Evolutionary conservation across 306 rosid genomes (phyloP), one percentile per base, ranked within the genome.

Genomic region (Luffa aegyptiaca): DNA sequence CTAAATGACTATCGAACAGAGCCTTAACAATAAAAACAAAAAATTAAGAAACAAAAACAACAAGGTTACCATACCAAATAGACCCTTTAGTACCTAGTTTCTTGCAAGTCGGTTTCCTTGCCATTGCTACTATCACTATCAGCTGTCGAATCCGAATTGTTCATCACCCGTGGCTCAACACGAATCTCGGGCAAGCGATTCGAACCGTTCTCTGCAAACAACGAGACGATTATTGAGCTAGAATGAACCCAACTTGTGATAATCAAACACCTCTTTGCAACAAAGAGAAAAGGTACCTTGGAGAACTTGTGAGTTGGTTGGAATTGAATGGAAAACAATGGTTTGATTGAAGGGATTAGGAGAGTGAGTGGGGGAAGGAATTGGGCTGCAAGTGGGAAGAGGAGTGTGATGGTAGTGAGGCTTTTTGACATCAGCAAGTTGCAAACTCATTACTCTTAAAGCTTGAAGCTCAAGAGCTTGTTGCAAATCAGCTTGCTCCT

Each of bases 401-500:
- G 94, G 88, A 0, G 88, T 86, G 37, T 92, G 94, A 4, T 77
- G 80, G 21, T 78, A 57, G 20, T 61, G 79, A 48, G 89, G 92
- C 87, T 91, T 94, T 85, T 92, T 90, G 46, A 91, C 89, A 65
- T 94, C 98, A 65, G 89, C 90, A 81, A 94, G 97, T 86, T 94
- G 98, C 82, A 94, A 81, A 51, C 90, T 85, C 98, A 92, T 90
- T 10, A 94, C 51, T 83, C 97, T 86, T 75, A 94, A 86, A 77
- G 89, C 90, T 84, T 94, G 98, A 57, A 90, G 86, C 80, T 94
- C 98, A 76, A 94, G 89, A 37, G 95, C 96, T 81, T 90, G 97
- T 84, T 93, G 98, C 74, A 92, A 80, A 80, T 92, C 98, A 82
- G 96, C 97, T 82, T 89, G 95, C 83, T 94, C 97, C 84, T 92